A percentile compares a stretch with the other conserved stretches of the same genome.
Conservation (phyloP, 306 rosid species). For the Prunus mira region DNA sequence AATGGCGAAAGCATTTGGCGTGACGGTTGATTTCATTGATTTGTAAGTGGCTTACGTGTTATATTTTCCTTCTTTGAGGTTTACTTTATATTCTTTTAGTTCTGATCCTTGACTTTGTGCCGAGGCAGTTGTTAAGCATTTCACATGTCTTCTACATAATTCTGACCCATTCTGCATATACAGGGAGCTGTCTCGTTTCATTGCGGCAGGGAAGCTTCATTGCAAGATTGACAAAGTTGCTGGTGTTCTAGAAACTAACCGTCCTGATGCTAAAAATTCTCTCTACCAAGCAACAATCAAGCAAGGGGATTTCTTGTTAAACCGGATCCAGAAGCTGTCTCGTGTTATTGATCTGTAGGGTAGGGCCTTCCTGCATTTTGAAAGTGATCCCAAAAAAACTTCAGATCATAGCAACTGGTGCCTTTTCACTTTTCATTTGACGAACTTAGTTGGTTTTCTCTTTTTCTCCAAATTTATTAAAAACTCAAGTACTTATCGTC, state of each 20-base stretch:
- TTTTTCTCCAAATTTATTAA: conserved; percentile 20
- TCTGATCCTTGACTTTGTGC: neutral
- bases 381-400: conserved; percentile 8
- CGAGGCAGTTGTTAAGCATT: neutral
- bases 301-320: conserved; percentile 95
- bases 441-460: conserved; percentile 2
- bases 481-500: conserved; percentile 7
- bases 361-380: conserved; percentile 11
- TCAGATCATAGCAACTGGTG: conserved; percentile 7
- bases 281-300: conserved; percentile 95
- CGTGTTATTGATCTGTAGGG: conserved; percentile 80
- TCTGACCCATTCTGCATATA: conserved; percentile 14
- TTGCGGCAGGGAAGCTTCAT: conserved; percentile 96
- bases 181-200: conserved; percentile 97
- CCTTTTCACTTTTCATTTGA: conserved; percentile 11
- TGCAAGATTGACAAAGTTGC: conserved; percentile 97
- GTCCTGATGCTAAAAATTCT: conserved; percentile 94
- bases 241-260: conserved; percentile 87
- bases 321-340: conserved; percentile 89
- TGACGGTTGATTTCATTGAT: conserved; percentile 89
- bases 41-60: conserved; percentile 49
- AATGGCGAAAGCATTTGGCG: conserved; percentile 98
- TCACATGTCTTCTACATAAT: neutral
- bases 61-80: neutral
- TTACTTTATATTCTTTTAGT: neutral